Conservation (phyloP, 2,329 filamentous ascomycete genomes). For the Neoscytalidium dimidiatum region DNA sequence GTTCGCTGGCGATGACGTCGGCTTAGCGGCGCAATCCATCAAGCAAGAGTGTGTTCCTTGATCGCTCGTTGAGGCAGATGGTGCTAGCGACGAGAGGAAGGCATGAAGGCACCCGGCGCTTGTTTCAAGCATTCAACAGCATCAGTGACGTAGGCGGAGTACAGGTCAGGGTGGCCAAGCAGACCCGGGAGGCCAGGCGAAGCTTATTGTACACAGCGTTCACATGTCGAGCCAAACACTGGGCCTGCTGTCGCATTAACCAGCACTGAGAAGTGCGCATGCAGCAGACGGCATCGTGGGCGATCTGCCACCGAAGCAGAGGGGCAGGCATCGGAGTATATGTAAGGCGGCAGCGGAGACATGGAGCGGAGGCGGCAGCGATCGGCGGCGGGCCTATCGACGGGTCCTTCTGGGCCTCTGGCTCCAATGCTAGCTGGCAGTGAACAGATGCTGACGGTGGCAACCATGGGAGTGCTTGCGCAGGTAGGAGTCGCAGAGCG, state of each 20-base stretch:
- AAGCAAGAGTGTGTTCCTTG: too few species aligned
- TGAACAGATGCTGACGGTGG: background rate
- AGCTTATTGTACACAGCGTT: background rate
- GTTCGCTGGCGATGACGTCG: background rate
- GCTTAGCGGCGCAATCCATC: background rate
- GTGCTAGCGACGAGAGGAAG: too few species aligned
- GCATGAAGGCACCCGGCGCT: too few species aligned
- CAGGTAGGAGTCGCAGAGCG: background rate
- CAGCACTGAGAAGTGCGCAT: too few species aligned
- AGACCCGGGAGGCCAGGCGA: background rate
- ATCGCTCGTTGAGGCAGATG: too few species aligned
- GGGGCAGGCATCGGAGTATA: background rate
- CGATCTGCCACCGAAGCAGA: background rate
- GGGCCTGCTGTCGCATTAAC: background rate
- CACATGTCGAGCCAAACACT: background rate
- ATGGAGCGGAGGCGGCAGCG: background rate
- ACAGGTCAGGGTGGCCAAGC: background rate
- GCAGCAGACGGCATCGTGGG: background rate
- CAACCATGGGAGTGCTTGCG: background rate
- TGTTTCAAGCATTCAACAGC: too few species aligned
- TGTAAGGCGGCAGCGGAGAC: background rate
- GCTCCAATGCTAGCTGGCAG: background rate
- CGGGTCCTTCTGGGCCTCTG: background rate
- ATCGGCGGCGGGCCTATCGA: background rate
- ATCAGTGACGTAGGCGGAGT: background rate